Percentiles rank a stretch among this genome's conserved stretches.
Evolutionary conservation across 2,329 filamentous ascomycete genomes (phyloP).

Genomic region (Xylaria sp.): DNA sequence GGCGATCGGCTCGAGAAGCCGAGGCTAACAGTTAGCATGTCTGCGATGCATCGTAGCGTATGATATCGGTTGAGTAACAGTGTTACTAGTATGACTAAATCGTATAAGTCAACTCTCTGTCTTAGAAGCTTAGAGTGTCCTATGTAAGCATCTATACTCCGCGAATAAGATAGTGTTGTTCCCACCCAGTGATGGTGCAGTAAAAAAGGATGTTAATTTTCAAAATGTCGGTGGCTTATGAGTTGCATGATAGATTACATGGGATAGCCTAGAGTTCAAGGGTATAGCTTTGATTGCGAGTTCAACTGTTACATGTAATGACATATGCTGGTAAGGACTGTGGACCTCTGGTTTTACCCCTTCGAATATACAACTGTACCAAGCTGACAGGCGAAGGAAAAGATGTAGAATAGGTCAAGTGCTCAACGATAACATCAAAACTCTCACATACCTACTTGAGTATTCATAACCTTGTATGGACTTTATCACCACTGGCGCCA

Average conservation of each 20-base stretch:
- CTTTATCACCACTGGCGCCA: too few relatives aligned
- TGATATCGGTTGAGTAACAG: not conserved
- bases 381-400: not conserved
- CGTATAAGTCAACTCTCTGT: not conserved
- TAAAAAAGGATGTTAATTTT: not conserved
- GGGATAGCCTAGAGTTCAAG: not conserved
- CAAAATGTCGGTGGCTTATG: not conserved
- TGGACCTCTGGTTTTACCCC: too few relatives aligned
- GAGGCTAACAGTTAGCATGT: slow-evolving; percentile 14
- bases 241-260: not conserved
- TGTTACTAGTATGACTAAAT: too few relatives aligned
- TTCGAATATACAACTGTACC: not conserved
- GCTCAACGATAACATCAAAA: not conserved
- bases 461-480: not conserved
- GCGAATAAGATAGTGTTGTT: not conserved
- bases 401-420: not conserved
- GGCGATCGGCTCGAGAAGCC: slow-evolving; percentile 28
- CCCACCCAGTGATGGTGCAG: not conserved
- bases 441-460: not conserved
- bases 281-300: not conserved
- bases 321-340: too few relatives aligned
- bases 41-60: not conserved
- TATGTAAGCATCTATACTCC: too few relatives aligned
- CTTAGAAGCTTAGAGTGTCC: too few relatives aligned
- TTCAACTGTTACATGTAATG: too few relatives aligned